Percentiles rank a stretch among this genome's conserved stretches.
Evolutionary conservation across 495 filamentous ascomycete genomes (phyloP).

Genomic region (Neurospora tetrasperma): DNA sequence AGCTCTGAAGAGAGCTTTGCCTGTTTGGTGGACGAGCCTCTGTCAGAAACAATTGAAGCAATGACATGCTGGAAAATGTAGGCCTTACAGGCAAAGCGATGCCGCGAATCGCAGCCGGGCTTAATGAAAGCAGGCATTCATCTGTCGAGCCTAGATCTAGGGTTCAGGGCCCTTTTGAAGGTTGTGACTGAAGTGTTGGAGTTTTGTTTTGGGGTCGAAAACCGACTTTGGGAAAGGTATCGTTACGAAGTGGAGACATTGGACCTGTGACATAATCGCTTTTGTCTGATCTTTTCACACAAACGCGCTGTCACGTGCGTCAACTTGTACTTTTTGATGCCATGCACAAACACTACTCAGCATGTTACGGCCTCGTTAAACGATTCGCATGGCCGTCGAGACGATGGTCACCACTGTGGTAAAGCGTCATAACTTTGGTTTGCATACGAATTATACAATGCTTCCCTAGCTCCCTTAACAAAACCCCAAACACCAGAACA

Average conservation of each 20-base stretch:
- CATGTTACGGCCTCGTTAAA: background rate
- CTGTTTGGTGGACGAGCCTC: conserved; percentile 26
- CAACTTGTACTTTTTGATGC: background rate
- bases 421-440: background rate
- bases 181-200: background rate
- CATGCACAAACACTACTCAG: background rate
- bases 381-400: background rate
- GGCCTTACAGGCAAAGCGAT: conserved; percentile 55
- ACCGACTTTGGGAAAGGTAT: background rate
- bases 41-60: background rate
- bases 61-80: too few species aligned
- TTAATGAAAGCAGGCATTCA: conserved; percentile 36
- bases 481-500: background rate
- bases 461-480: background rate
- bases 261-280: background rate
- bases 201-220: background rate
- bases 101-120: conserved; percentile 38
- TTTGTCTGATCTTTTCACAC: background rate
- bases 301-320: background rate
- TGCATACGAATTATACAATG: background rate
- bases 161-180: background rate
- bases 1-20: conserved; percentile 62
- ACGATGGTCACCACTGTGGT: background rate
- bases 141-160: conserved; percentile 5
- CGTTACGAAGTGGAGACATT: background rate